These are phyloP conservation scores for Reticulascus tulasneorum DNA, from an alignment of 2,329 filamentous ascomycete genomes.

Conservation along the genomic window DNA sequence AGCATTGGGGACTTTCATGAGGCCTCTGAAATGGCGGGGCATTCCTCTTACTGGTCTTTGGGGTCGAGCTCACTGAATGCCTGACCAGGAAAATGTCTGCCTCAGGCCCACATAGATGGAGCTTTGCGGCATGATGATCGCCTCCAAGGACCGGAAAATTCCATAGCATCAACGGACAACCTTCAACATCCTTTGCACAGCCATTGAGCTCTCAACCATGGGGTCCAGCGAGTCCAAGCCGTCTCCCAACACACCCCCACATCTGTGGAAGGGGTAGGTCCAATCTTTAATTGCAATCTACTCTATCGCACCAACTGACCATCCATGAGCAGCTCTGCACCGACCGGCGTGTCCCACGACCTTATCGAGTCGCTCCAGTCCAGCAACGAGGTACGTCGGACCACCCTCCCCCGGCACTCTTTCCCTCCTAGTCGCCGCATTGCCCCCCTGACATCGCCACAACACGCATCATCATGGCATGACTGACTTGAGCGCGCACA, in stretches of 20 bases:
- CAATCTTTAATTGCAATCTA: slow-evolving; percentile 2
- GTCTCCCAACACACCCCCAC: slow-evolving; percentile 33
- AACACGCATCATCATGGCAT: not conserved
- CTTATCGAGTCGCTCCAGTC: slow-evolving; percentile 79
- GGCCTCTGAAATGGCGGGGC: no score
- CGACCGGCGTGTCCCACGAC: slow-evolving; percentile 67
- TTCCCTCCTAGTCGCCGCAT: slow-evolving; percentile 2
- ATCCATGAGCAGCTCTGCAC: slow-evolving; percentile 32
- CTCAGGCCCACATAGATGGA: slow-evolving; percentile 13
- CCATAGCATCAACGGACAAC: slow-evolving; percentile 15
- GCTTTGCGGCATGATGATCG: slow-evolving; percentile 14
- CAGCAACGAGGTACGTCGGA: slow-evolving; percentile 71
- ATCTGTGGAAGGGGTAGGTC: slow-evolving; percentile 55
- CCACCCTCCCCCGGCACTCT: not conserved
- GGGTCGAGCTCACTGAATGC: no score
- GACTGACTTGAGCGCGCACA: slow-evolving; percentile 2
- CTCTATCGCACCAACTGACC: slow-evolving; percentile 7
- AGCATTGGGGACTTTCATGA: no score
- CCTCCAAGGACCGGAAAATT: slow-evolving; percentile 14
- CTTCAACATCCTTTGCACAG: slow-evolving; percentile 11
- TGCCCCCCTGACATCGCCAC: not conserved
- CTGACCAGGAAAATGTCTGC: no score
- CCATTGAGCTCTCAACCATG: slow-evolving; percentile 40
- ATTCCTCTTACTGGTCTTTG: no score
- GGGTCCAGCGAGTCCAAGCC: slow-evolving; percentile 55